Conservation (phyloP, 2,329 filamentous ascomycete species). For the Colletotrichum siamense region DNA sequence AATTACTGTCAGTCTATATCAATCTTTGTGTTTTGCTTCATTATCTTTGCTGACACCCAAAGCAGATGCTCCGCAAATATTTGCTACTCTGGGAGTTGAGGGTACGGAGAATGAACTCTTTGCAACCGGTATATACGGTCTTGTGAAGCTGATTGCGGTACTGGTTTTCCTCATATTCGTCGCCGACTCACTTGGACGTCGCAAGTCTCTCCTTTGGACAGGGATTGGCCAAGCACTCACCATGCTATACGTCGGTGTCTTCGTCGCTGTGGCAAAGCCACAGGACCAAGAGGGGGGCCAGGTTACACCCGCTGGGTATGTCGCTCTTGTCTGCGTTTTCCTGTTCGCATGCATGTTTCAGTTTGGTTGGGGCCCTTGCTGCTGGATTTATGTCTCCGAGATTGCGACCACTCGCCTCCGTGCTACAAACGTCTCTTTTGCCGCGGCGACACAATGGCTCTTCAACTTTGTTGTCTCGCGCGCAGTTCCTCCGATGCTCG, state of each 20-base stretch:
- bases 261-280: constrained; percentile 64
- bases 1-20: background rate
- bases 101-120: constrained; percentile 63
- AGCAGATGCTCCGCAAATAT: constrained; percentile 61
- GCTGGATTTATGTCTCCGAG: constrained; percentile 51
- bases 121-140: constrained; percentile 70
- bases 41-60: background rate
- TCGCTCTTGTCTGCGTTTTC: constrained; percentile 71
- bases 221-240: constrained; percentile 24
- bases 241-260: constrained; percentile 55
- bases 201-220: constrained; percentile 27
- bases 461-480: constrained; percentile 71
- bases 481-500: constrained; percentile 69
- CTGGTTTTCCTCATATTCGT: constrained; percentile 23
- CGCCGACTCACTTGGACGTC: constrained; percentile 28
- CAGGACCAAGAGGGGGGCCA: constrained; percentile 37
- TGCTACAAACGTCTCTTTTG: constrained; percentile 61
- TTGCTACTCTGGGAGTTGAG: constrained; percentile 64
- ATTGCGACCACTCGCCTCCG: constrained; percentile 56
- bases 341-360: constrained; percentile 54
- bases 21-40: background rate
- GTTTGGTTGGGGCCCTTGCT: constrained; percentile 46
- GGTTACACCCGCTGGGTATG: constrained; percentile 54
- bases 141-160: constrained; percentile 53
- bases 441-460: constrained; percentile 67